phyloP scores from a whole-genome alignment of 106 monocot genomes.

The Dendrobium catenatum region DNA sequence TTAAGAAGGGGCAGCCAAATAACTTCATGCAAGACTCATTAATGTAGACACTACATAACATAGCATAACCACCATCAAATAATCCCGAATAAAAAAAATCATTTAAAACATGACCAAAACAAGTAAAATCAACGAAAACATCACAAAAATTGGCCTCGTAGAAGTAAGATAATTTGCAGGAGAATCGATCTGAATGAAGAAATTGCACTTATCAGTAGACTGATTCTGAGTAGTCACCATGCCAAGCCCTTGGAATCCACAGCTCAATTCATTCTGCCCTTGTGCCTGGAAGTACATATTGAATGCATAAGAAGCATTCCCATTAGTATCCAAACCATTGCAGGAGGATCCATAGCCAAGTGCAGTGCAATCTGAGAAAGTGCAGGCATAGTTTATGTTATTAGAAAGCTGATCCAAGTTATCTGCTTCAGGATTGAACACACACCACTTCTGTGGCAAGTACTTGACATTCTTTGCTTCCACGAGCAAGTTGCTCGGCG shows the following conservation, averaged over 20 bases:
- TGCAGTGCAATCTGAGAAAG: slow-evolving; percentile 47
- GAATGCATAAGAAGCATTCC: slow-evolving; percentile 60
- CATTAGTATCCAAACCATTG: slow-evolving; percentile 31
- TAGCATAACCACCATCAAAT: neutral
- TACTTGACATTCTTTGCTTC: slow-evolving; percentile 44
- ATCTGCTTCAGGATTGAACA: slow-evolving; percentile 28
- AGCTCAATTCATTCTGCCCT: slow-evolving; percentile 37
- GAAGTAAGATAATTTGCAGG: neutral
- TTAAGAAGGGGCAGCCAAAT: too few species aligned
- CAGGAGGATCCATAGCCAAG: slow-evolving; percentile 58
- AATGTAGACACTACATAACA: neutral
- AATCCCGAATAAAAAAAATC: neutral
- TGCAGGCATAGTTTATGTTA: slow-evolving; percentile 50
- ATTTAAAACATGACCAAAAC: neutral
- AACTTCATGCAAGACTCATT: too few species aligned
- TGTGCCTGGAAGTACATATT: slow-evolving; percentile 54
- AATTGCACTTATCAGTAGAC: slow-evolving; percentile 32
- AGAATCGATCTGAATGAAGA: slow-evolving; percentile 34
- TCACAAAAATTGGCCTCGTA: neutral
- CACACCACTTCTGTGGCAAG: slow-evolving; percentile 42
- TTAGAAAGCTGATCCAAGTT: slow-evolving; percentile 22
- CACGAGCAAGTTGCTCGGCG: slow-evolving; percentile 19
- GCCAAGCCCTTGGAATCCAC: slow-evolving; percentile 46
- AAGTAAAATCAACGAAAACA: neutral
- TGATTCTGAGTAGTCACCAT: slow-evolving; percentile 33